Percentiles rank a stretch among this genome's conserved stretches.
Evolutionary conservation across 176 grass and related monocot genomes (phyloP).

Genomic region (Poa pratensis): DNA sequence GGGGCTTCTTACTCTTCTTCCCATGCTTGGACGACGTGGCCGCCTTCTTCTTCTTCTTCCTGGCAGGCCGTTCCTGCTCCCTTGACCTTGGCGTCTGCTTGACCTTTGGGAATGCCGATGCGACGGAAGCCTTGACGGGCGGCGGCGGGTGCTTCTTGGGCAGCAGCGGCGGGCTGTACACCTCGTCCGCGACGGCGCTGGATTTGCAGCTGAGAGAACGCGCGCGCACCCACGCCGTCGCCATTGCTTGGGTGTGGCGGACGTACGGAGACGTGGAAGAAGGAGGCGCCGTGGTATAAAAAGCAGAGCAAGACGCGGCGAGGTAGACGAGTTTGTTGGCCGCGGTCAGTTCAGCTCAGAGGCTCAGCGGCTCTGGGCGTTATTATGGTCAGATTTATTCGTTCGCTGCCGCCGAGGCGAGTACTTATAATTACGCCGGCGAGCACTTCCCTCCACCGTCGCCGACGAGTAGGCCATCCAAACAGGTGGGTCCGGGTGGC

Average conservation of each 20-base stretch:
- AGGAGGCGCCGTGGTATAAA: too few species aligned
- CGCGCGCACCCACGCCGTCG: constrained; percentile 41
- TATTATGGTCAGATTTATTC: background rate
- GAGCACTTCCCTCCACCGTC: too few species aligned
- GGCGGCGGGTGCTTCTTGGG: constrained; percentile 30
- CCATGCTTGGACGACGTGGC: background rate
- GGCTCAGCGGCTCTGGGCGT: constrained; percentile 1
- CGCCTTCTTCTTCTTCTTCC: background rate
- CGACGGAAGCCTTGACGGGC: background rate
- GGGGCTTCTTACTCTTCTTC: background rate
- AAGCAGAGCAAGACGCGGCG: background rate
- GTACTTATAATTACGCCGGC: background rate
- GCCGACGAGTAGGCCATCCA: background rate
- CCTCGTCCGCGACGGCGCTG: constrained; percentile 42
- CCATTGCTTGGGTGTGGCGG: constrained; percentile 39
- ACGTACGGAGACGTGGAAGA: background rate
- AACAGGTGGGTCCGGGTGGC: background rate
- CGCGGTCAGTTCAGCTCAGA: background rate
- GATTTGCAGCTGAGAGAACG: constrained; percentile 54
- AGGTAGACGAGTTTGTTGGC: background rate
- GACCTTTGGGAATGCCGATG: too few species aligned
- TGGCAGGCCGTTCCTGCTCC: background rate
- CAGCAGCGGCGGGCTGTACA: background rate
- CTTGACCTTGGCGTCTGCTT: background rate
- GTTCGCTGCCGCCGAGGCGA: background rate